Conservation (phyloP, 1,284 basidiomycete species). For the Chalciporus sp. region DNA sequence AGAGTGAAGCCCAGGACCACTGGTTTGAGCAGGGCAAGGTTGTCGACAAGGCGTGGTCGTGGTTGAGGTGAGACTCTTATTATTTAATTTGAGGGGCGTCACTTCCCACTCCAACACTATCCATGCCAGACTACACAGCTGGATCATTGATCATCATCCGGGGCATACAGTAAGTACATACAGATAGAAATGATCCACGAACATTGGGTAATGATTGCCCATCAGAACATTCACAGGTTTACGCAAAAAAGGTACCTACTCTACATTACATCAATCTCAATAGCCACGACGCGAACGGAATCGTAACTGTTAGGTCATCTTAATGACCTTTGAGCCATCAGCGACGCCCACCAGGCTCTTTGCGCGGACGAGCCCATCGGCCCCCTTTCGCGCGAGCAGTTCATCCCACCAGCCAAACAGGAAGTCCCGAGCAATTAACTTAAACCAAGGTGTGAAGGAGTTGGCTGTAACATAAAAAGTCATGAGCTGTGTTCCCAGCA, state of each 20-base stretch:
- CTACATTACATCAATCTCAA: neutral
- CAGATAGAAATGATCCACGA: too few relatives aligned
- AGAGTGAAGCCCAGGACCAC: neutral
- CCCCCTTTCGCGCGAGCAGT: conserved; percentile 65
- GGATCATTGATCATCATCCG: too few relatives aligned
- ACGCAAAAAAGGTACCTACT: neutral
- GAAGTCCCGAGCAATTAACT: conserved; percentile 95
- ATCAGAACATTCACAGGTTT: too few relatives aligned
- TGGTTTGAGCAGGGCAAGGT: neutral
- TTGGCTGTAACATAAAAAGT: conserved; percentile 53
- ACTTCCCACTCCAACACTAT: too few relatives aligned
- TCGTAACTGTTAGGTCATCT: conserved; percentile 54
- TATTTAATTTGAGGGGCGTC: too few relatives aligned
- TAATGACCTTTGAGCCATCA: conserved; percentile 78
- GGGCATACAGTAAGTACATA: too few relatives aligned
- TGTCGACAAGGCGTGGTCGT: neutral
- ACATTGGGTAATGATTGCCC: too few relatives aligned
- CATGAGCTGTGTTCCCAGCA: conserved; percentile 7
- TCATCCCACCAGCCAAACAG: conserved; percentile 99
- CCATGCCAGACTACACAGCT: too few relatives aligned
- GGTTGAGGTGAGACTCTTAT: neutral
- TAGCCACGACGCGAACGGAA: neutral
- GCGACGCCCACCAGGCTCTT: conserved; percentile 67
- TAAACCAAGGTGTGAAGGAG: conserved; percentile 99
- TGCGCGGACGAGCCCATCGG: conserved; percentile 64